Percentiles rank a stretch among this genome's conserved stretches.
These are phyloP conservation scores for Blastobotrys arbuscula DNA, from an alignment of 1,139 yeast genomes.

Conservation along the genomic window DNA sequence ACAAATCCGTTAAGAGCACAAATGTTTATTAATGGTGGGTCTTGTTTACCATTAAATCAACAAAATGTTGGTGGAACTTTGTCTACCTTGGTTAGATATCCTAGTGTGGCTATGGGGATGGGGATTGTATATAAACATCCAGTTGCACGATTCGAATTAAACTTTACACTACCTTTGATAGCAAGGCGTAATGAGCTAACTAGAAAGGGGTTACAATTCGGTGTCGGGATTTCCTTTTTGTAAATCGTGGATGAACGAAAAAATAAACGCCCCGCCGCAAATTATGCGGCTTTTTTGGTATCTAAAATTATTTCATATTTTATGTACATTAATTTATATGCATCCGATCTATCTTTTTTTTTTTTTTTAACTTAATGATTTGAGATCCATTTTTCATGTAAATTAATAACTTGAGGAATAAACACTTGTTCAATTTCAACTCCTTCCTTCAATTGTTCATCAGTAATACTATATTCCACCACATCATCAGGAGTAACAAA, in stretches of 20 bases:
- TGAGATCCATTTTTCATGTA: slow-evolving; percentile 58
- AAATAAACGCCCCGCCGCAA: too few species aligned
- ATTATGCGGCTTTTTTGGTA: too few species aligned
- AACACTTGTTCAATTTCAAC: slow-evolving; percentile 71
- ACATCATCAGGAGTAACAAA: slow-evolving; percentile 57
- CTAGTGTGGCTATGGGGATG: slow-evolving; percentile 33
- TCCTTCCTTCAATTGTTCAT: slow-evolving; percentile 37
- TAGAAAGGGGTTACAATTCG: slow-evolving; percentile 88
- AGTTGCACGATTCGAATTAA: slow-evolving; percentile 84
- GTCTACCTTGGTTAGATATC: slow-evolving; percentile 31
- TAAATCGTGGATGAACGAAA: too few species aligned
- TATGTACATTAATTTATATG: too few species aligned
- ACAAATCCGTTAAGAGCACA: slow-evolving; percentile 67
- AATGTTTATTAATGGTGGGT: slow-evolving; percentile 68
- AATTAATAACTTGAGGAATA: slow-evolving; percentile 63
- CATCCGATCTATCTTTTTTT: too few species aligned
- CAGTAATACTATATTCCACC: slow-evolving; percentile 49
- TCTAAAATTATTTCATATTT: too few species aligned
- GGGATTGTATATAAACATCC: slow-evolving; percentile 85
- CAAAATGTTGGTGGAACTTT: slow-evolving; percentile 16
- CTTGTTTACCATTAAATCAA: slow-evolving; percentile 45
- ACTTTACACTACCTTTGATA: slow-evolving; percentile 72
- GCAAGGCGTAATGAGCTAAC: slow-evolving; percentile 59
- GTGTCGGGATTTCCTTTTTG: slow-evolving; percentile 81
- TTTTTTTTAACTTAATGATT: not conserved